These are phyloP conservation scores for Biscutella laevigata DNA, from an alignment of 441 rosid species.

Conservation along the genomic window DNA sequence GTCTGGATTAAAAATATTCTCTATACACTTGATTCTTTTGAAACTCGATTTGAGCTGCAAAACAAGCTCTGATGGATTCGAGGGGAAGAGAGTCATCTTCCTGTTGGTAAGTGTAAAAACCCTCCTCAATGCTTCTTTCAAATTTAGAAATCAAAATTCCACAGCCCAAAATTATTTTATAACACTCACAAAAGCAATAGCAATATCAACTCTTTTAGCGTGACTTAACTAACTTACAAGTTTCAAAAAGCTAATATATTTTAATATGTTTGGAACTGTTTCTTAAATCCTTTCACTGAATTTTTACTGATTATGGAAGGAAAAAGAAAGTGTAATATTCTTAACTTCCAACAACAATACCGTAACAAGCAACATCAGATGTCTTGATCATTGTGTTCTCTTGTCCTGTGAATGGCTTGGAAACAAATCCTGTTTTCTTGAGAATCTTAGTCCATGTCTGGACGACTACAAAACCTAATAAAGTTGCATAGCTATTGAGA, in stretches of 20 bases:
- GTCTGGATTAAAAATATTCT: too few species aligned
- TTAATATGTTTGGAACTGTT: background rate
- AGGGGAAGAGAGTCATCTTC: too few species aligned
- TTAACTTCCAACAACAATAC: slow-evolving; percentile 62
- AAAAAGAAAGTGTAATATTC: background rate
- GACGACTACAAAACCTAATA: slow-evolving; percentile 40
- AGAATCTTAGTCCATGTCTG: slow-evolving; percentile 52
- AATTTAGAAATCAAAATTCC: background rate
- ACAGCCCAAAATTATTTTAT: background rate
- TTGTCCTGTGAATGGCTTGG: slow-evolving; percentile 46
- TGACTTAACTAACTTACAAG: background rate
- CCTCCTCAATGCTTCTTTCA: too few species aligned
- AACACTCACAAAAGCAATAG: slow-evolving; percentile 13
- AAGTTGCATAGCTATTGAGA: slow-evolving; percentile 56
- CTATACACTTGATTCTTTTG: too few species aligned
- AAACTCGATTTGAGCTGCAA: too few species aligned
- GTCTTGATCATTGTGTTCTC: slow-evolving; percentile 63
- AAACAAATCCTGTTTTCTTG: slow-evolving; percentile 37
- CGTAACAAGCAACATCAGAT: slow-evolving; percentile 68
- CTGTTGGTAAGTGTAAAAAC: too few species aligned
- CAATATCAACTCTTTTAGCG: slow-evolving; percentile 8
- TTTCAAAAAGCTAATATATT: background rate
- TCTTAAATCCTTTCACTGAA: background rate
- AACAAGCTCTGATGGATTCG: too few species aligned
- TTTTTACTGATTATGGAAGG: background rate